Evolutionary conservation across 495 filamentous ascomycete genomes (phyloP).

Genomic region (Annulohypoxylon maeteangense): DNA sequence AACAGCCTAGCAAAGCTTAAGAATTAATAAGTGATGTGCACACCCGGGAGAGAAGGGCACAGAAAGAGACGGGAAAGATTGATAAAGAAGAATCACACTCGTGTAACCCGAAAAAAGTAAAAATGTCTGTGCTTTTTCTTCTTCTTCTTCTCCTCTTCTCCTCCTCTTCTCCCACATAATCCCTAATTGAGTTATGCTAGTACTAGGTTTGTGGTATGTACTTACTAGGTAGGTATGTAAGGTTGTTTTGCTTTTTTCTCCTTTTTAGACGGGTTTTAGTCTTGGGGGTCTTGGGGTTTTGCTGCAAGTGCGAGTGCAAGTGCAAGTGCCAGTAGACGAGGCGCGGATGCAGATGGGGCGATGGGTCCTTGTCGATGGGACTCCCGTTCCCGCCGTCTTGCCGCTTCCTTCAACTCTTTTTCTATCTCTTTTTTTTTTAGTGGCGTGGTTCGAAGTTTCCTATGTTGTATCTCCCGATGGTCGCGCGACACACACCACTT

Average conservation of each 20-base stretch:
- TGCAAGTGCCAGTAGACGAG: constrained; percentile 26
- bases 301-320: constrained; percentile 21
- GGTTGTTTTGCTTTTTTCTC: constrained; percentile 15
- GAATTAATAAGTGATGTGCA: neutral
- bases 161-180: neutral
- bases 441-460: constrained; percentile 16
- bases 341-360: constrained; percentile 40
- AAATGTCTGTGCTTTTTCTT: constrained; percentile 10
- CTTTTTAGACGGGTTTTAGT: neutral
- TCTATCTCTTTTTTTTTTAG: constrained; percentile 25
- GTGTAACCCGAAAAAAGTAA: neutral
- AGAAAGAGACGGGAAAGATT: neutral
- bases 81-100: constrained; percentile 12
- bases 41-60: neutral
- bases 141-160: neutral
- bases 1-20: constrained; percentile 1
- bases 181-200: constrained; percentile 1
- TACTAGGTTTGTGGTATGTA: neutral
- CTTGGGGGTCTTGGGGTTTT: constrained; percentile 1
- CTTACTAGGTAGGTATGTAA: neutral
- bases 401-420: constrained; percentile 22
- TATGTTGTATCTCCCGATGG: constrained; percentile 22
- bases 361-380: constrained; percentile 37
- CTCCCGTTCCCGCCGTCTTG: constrained; percentile 44
- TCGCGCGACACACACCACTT: constrained; percentile 32